These are phyloP conservation scores for Stachybotrys chartarum DNA, from an alignment of 2,329 filamentous ascomycete genomes.

Conservation along the genomic window DNA sequence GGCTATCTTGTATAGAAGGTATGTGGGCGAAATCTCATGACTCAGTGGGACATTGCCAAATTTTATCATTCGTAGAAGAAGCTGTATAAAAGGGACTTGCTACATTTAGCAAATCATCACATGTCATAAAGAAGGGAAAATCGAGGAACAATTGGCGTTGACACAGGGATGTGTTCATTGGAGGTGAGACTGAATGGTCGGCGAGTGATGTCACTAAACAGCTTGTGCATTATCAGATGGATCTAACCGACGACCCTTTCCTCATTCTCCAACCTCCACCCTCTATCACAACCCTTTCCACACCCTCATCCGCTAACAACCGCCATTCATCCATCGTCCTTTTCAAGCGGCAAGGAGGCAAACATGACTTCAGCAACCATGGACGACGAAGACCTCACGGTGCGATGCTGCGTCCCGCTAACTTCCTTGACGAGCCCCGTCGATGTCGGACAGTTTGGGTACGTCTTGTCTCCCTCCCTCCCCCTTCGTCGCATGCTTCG, in stretches of 20 bases:
- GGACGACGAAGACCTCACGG: slow-evolving; percentile 25
- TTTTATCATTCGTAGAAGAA: no score
- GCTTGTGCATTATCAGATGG: background rate
- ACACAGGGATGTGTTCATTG: no score
- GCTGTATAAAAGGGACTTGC: no score
- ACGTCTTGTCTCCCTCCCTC: slow-evolving; percentile 3
- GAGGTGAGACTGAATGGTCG: no score
- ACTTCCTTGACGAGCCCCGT: slow-evolving; percentile 32
- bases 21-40: background rate
- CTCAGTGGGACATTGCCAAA: no score
- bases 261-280: background rate
- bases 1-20: background rate
- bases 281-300: background rate
- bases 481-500: no score
- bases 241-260: background rate
- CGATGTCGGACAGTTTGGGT: slow-evolving; percentile 35
- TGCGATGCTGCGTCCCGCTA: slow-evolving; percentile 32
- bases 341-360: background rate
- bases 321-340: background rate
- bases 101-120: no score
- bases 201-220: background rate
- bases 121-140: no score
- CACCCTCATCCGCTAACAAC: background rate
- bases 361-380: slow-evolving; percentile 11
- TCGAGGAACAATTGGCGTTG: no score